A percentile compares a stretch with the other conserved stretches of the same genome.
These are phyloP conservation scores for Colletotrichum viniferum DNA, from an alignment of 2,329 filamentous ascomycete species.

Conservation along the genomic window DNA sequence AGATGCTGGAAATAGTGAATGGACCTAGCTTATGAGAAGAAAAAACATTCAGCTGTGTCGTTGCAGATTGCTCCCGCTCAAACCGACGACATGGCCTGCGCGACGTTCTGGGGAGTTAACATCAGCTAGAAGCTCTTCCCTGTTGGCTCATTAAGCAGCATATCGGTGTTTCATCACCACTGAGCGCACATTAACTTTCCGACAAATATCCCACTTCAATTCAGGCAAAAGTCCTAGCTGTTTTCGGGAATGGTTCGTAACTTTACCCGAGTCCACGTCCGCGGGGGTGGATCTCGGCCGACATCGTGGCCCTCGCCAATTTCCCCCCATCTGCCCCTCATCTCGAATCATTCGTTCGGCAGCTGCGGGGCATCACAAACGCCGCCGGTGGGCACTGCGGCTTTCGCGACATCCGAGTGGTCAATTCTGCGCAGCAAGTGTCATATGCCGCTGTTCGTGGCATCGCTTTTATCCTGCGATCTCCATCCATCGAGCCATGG, in stretches of 20 bases:
- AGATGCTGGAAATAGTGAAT: neutral
- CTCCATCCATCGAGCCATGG: neutral
- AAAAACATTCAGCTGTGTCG: neutral
- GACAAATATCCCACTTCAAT: neutral
- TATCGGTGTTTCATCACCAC: neutral
- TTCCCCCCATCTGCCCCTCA: neutral
- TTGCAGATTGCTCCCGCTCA: neutral
- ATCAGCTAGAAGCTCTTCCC: neutral
- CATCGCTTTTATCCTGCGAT: neutral
- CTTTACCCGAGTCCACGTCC: neutral
- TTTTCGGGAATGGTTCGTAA: neutral
- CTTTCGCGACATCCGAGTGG: conserved; percentile 13
- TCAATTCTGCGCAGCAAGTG: neutral
- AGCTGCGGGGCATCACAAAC: conserved; percentile 1
- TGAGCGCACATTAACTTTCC: neutral
- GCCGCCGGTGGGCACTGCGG: conserved; percentile 4
- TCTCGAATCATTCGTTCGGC: neutral
- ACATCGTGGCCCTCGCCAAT: neutral
- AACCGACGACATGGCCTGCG: neutral
- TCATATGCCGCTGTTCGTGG: neutral
- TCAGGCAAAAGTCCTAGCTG: neutral
- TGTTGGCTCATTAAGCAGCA: neutral
- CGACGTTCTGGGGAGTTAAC: neutral
- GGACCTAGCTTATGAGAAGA: neutral
- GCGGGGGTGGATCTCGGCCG: neutral